These are phyloP conservation scores for Coemansia sp. DNA, from an alignment of 192 early-diverging fungal genomes.

Conservation along the genomic window DNA sequence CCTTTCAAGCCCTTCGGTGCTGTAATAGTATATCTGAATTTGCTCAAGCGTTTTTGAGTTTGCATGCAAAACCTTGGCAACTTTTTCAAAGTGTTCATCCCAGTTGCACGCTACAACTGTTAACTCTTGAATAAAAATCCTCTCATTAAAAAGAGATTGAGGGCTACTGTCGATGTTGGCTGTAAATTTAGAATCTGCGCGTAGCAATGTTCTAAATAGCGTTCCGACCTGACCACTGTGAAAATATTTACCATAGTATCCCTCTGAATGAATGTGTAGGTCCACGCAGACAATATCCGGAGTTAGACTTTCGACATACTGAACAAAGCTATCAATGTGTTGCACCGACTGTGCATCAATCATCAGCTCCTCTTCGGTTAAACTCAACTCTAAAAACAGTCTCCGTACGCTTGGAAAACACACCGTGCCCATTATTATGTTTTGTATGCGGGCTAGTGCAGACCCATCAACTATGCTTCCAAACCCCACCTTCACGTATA, in stretches of 20 bases:
- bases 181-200: background rate
- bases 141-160: background rate
- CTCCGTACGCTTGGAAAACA: background rate
- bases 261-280: constrained; percentile 1
- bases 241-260: background rate
- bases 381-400: constrained; percentile 1
- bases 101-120: constrained; percentile 2
- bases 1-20: background rate
- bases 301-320: background rate
- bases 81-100: background rate
- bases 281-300: background rate
- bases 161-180: background rate
- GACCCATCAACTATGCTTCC: background rate
- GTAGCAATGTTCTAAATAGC: background rate
- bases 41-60: background rate
- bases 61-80: constrained; percentile 5
- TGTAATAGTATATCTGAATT: background rate
- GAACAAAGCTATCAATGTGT: constrained; percentile 2
- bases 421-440: background rate
- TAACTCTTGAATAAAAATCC: background rate
- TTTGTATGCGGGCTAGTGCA: background rate
- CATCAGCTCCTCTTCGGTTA: background rate
- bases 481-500: background rate
- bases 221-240: background rate
- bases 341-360: background rate